A percentile compares a stretch with the other conserved stretches of the same genome.
phyloP scores from a whole-genome alignment of 2,329 filamentous ascomycete species.

The Calycina herbarum region DNA sequence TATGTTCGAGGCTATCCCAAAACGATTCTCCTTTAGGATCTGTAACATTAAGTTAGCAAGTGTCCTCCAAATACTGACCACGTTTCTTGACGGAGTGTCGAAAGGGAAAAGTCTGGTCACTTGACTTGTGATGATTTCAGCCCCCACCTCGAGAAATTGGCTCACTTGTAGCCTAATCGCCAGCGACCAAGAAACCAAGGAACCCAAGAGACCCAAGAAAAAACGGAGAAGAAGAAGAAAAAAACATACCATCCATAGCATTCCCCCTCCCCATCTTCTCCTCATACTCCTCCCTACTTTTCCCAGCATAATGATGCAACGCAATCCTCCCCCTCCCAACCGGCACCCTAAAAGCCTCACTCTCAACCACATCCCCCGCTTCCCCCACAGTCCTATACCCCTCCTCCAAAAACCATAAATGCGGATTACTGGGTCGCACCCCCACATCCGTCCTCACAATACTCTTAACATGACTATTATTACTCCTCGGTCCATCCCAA shows the following conservation, averaged over 20 bases:
- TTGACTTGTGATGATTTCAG: no score
- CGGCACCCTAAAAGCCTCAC: constrained; percentile 28
- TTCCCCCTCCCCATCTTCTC: constrained; percentile 34
- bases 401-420: constrained; percentile 28
- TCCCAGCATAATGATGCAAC: constrained; percentile 39
- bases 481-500: constrained; percentile 29
- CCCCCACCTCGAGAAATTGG: no score
- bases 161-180: no score
- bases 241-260: constrained; percentile 27
- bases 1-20: constrained; percentile 34
- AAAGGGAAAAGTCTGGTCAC: no score
- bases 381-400: constrained; percentile 33
- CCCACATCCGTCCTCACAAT: constrained; percentile 35
- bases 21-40: constrained; percentile 31
- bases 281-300: constrained; percentile 38
- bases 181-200: background rate
- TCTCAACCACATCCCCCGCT: constrained; percentile 25
- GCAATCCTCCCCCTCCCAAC: constrained; percentile 36
- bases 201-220: background rate
- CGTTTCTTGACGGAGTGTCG: no score
- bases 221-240: background rate
- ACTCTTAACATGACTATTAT: constrained; percentile 37
- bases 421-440: constrained; percentile 23
- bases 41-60: background rate
- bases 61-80: no score